Conservation (phyloP, 805 yeast species). For the Metschnikowia similis region DNA sequence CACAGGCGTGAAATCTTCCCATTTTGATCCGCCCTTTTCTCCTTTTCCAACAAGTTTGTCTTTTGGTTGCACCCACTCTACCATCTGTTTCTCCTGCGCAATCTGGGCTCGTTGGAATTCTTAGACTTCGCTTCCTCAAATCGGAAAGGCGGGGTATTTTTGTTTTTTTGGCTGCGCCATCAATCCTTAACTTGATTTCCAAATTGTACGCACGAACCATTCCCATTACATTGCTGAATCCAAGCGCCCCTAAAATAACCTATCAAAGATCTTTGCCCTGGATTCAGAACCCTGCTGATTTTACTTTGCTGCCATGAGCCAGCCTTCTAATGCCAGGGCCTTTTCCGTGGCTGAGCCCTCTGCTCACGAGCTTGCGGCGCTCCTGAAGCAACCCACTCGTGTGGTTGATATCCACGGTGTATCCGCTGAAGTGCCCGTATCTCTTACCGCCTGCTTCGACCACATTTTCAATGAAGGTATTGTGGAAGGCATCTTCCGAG, state of each 20-base stretch:
- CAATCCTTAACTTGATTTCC: not conserved
- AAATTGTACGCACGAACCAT: not conserved
- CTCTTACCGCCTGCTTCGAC: conserved; percentile 19
- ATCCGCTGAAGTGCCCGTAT: conserved; percentile 15
- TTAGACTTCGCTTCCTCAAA: not conserved
- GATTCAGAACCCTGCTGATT: not conserved
- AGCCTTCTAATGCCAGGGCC: not conserved
- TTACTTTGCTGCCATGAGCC: not conserved
- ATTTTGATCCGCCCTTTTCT: not conserved
- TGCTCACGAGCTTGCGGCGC: not conserved
- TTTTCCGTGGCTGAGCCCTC: not conserved
- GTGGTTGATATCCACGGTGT: conserved; percentile 1
- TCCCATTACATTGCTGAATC: not conserved
- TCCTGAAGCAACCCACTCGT: conserved; percentile 1
- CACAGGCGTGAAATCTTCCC: not conserved
- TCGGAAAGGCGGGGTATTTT: conserved; percentile 2
- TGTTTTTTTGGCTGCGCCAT: not conserved
- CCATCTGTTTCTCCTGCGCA: not conserved
- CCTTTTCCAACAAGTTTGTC: too few relatives aligned
- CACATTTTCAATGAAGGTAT: conserved; percentile 18
- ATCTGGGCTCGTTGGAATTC: not conserved
- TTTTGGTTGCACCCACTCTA: too few relatives aligned
- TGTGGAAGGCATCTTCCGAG: conserved; percentile 28
- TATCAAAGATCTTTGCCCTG: not conserved
- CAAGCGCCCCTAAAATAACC: not conserved